phyloP scores from a whole-genome alignment of 495 filamentous ascomycete species.

The Penicillium riverlandense region DNA sequence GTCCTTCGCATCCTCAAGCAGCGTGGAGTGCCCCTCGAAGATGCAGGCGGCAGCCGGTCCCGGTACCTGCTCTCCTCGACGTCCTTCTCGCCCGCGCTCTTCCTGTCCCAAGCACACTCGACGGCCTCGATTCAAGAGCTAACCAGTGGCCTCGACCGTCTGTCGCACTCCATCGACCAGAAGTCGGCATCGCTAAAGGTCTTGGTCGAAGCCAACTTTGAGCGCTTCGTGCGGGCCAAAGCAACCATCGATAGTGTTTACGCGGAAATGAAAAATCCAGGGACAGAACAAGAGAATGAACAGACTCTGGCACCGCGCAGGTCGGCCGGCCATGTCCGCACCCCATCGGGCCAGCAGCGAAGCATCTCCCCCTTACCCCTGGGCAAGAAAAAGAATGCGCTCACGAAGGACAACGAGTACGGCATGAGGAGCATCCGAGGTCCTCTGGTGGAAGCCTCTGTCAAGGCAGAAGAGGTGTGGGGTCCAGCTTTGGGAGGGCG shows the following conservation, averaged over 20 bases:
- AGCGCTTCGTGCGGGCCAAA: slow-evolving; percentile 93
- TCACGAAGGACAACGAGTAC: slow-evolving; percentile 90
- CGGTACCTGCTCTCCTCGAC: slow-evolving; percentile 92
- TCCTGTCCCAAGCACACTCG: slow-evolving; percentile 84
- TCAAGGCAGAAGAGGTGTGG: slow-evolving; percentile 95
- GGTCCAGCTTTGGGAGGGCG: slow-evolving; percentile 86
- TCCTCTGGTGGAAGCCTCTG: slow-evolving; percentile 78
- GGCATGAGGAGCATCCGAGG: slow-evolving; percentile 84
- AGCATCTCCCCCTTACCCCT: slow-evolving; percentile 25
- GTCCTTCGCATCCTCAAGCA: slow-evolving; percentile 75
- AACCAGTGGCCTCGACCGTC: slow-evolving; percentile 68
- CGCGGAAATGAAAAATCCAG: slow-evolving; percentile 91
- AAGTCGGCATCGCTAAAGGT: slow-evolving; percentile 94
- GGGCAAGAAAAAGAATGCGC: slow-evolving; percentile 62
- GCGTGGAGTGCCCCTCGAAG: slow-evolving; percentile 72
- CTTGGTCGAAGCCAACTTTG: slow-evolving; percentile 94
- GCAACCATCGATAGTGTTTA: slow-evolving; percentile 97
- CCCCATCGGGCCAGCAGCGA: slow-evolving; percentile 41
- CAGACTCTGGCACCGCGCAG: slow-evolving; percentile 49
- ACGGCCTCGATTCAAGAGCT: slow-evolving; percentile 73
- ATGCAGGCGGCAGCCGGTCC: slow-evolving; percentile 75
- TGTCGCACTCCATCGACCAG: slow-evolving; percentile 88
- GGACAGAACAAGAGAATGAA: slow-evolving; percentile 57
- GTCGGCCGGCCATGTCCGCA: slow-evolving; percentile 50
- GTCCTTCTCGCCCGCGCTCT: slow-evolving; percentile 86